Evolutionary conservation across 1,284 basidiomycete genomes (phyloP), one percentile per base, ranked within the genome.

Genomic region (Leccinum fallax): DNA sequence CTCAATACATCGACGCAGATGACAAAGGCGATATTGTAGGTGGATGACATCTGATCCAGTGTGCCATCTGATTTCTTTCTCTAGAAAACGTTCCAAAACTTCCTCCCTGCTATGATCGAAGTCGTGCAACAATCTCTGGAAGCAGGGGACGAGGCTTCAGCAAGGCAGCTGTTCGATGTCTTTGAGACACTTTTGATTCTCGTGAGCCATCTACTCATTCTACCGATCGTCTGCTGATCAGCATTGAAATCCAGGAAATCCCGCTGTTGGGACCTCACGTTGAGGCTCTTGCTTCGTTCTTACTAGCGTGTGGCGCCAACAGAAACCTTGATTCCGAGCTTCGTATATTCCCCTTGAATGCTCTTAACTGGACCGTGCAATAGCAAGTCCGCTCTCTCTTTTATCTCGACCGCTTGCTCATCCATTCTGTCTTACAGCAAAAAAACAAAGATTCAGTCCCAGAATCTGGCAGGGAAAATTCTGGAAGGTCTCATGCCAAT

Each of bases 161-260:
- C 93, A 60, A 90, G 95, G 65, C 89, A 97, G 71, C 83, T 96
- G 36, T 97, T 98, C 71, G 97, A 99, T 73, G 94, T 98, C 26
- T 86, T 99, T 66, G 97, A 99, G 81, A 97, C 94, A 1, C 87
- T 99, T 60, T 85, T 98, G 58, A 97, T 97, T 71, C 85, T 97
- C 60, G 92, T 91, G 66, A 63, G 86, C 77, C 30, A 28, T 49
- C 32, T 16, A 28, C 13, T 2, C 28, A 36, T 30, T 8, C 2
- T 28, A 28, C 19, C 3, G 8, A 52, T 62, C 16, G 6, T 13
- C 34, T 40, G 34, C 48, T 67, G 55, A 74, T 61, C 16, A 40
- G n/a, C 28, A 5, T 11, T 24, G 6, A 19, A 32, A 32, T 32
- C 30, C 30, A 94, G 89, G 97, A 99, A 82, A 89, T 94, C 15